Base-by-base conservation (phyloP, 2,329 filamentous ascomycete species). In the Metarhizium humberi region DNA sequence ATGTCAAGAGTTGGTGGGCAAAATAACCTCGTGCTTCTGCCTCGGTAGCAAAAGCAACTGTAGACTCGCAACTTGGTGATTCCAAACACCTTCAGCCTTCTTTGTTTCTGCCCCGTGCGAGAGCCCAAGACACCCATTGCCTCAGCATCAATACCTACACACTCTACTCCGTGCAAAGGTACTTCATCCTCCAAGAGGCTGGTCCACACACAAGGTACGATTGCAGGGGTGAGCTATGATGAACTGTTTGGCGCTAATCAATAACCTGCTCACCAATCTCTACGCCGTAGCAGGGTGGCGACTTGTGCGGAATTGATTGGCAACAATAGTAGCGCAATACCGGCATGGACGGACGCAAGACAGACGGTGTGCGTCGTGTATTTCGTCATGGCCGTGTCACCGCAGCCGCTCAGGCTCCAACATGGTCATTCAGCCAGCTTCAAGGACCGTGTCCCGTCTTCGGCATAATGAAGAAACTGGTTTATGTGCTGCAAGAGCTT, bases 191-290 rank as follows among this genome's bases (percentile, higher is more conserved):
- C 18, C 29, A 32, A 32, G 38, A 55, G 18, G 48, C 47, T 16
- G 49, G 25, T 51, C 40, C 42, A 43, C 49, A 52, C 14, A 50
- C 29, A 34, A 29, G 25, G 29, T 36, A 45, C 20, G 40, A 30
- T 46, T 40, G 32, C 54, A 53, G 54, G 54, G 54, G 30, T 50
- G 20, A 30, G 29, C 14, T 46, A n/a, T 53, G 50, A 50, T 52
- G 50, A 51, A 48, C 29, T 47, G 38, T 53, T 53, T 36, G 51
- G 34, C 52, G 52, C 52, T 53, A 53, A 20, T 25, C 25, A 25
- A 25, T 25, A 25, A 25, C 25, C 25, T 36, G 13, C 13, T 36
- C 34, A 8, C 34, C 43, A 46, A 25, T 46, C 20, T 46, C 7
- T 46, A n/a, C 7, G 20, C 8, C n/a, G 43, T 36, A 25, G 5